Evolutionary conservation across 1,284 basidiomycete genomes (phyloP).

Genomic region (Grifola frondosa): DNA sequence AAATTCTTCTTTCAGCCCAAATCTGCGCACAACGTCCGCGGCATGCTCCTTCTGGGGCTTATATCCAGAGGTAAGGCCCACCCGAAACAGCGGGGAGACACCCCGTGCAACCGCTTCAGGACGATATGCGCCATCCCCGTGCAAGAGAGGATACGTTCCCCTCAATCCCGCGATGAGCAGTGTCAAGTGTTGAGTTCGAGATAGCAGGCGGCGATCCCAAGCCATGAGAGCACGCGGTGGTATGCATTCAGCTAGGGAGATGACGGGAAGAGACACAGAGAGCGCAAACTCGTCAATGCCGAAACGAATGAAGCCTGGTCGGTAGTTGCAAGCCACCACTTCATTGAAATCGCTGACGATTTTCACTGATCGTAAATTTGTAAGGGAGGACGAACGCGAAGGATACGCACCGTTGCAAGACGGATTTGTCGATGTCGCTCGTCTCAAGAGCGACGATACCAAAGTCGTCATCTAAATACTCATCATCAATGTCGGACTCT

Average conservation of each 20-base stretch:
- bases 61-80: conserved; percentile 53
- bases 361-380: conserved; percentile 5
- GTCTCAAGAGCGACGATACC: conserved; percentile 6
- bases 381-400: conserved; percentile 1
- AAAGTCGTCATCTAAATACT: conserved; percentile 28
- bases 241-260: conserved; percentile 46
- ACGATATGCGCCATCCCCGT: conserved; percentile 39
- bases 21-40: conserved; percentile 45
- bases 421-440: conserved; percentile 9
- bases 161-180: conserved; percentile 58
- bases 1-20: conserved; percentile 42
- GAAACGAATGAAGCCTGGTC: conserved; percentile 52
- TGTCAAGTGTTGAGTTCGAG: conserved; percentile 49
- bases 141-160: conserved; percentile 49
- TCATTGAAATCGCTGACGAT: conserved; percentile 52
- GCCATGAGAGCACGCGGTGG: conserved; percentile 57
- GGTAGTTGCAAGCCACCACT: conserved; percentile 48
- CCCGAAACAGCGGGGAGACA: conserved; percentile 46
- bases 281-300: conserved; percentile 48
- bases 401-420: conserved; percentile 27
- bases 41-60: conserved; percentile 53
- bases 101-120: conserved; percentile 30
- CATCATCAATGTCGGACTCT: conserved; percentile 25
- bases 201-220: conserved; percentile 60
- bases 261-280: conserved; percentile 53